Evolutionary conservation across 768 basidiomycete species (phyloP).

Genomic region (Kwoniella pini): DNA sequence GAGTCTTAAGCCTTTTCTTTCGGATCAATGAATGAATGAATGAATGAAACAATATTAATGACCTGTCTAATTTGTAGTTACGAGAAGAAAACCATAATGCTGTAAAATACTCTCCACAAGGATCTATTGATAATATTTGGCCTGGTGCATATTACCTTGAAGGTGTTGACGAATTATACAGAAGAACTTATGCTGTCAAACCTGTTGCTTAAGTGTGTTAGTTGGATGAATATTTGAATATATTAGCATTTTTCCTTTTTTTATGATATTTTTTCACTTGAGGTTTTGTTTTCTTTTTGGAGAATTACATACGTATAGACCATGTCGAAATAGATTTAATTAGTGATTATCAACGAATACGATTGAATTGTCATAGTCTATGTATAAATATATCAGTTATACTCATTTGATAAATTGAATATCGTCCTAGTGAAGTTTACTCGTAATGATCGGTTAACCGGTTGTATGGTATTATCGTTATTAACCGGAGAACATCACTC

Average conservation of each 20-base stretch:
- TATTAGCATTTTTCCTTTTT: too few relatives aligned
- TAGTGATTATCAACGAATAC: neutral
- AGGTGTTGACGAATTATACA: slow-evolving; percentile 82
- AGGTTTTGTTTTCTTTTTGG: too few relatives aligned
- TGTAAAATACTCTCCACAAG: slow-evolving; percentile 76
- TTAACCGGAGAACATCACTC: too few relatives aligned
- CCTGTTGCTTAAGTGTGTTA: neutral
- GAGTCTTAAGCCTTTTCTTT: slow-evolving; percentile 26
- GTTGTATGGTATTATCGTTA: too few relatives aligned
- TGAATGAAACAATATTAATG: slow-evolving; percentile 13
- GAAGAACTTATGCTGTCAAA: slow-evolving; percentile 70
- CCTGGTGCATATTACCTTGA: slow-evolving; percentile 91
- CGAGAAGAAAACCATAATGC: slow-evolving; percentile 97
- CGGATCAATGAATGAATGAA: neutral
- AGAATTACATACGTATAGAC: too few relatives aligned
- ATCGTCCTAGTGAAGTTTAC: too few relatives aligned
- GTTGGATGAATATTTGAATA: too few relatives aligned
- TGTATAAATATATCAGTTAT: too few relatives aligned
- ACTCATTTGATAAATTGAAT: too few relatives aligned
- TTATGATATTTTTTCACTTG: too few relatives aligned
- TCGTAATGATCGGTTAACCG: too few relatives aligned
- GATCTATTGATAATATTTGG: slow-evolving; percentile 89
- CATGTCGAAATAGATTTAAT: neutral
- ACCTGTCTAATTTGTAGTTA: slow-evolving; percentile 61
- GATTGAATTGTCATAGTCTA: neutral